A percentile compares a stretch with the other conserved stretches of the same genome.
These are phyloP conservation scores for Heliocybe sulcata DNA, from an alignment of 1,284 basidiomycete species.

Conservation along the genomic window DNA sequence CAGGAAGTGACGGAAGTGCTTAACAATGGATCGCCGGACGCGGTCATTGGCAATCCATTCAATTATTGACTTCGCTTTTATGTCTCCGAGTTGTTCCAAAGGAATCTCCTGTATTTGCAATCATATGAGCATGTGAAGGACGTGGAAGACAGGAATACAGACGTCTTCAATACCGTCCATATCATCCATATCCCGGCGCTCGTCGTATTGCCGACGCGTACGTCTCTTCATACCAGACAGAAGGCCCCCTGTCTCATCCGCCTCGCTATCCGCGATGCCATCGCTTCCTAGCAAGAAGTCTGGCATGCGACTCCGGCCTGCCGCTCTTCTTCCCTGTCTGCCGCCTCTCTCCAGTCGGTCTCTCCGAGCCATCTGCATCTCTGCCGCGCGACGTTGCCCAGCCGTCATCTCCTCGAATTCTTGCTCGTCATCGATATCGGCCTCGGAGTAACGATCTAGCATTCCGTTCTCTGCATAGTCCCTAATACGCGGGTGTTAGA, in stretches of 20 bases:
- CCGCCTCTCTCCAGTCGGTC: conserved; percentile 74
- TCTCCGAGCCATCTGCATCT: conserved; percentile 82
- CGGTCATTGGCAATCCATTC: conserved; percentile 96
- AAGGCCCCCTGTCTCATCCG: conserved; percentile 31
- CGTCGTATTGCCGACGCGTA: conserved; percentile 83
- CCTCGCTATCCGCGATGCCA: conserved; percentile 28
- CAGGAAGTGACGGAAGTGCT: conserved; percentile 93
- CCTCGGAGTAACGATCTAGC: conserved; percentile 85
- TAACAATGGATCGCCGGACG: conserved; percentile 84
- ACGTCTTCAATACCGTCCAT: conserved; percentile 81
- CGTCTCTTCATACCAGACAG: conserved; percentile 69
- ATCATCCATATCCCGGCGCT: conserved; percentile 80
- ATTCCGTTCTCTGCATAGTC: conserved; percentile 84
- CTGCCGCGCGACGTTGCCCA: conserved; percentile 76
- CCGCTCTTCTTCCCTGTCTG: conserved; percentile 59
- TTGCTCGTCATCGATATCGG: conserved; percentile 82
- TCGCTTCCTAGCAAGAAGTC: conserved; percentile 73
- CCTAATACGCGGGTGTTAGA: too few species aligned
- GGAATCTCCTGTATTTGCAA: conserved; percentile 74
- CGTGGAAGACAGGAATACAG: conserved; percentile 18
- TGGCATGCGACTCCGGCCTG: conserved; percentile 73
- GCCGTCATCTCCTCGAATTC: conserved; percentile 70
- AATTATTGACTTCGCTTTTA: conserved; percentile 94
- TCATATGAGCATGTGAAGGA: conserved; percentile 7
- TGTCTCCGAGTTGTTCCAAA: conserved; percentile 92